Conservation (phyloP, 495 filamentous ascomycete species). For the Aspergillus sparsus region DNA sequence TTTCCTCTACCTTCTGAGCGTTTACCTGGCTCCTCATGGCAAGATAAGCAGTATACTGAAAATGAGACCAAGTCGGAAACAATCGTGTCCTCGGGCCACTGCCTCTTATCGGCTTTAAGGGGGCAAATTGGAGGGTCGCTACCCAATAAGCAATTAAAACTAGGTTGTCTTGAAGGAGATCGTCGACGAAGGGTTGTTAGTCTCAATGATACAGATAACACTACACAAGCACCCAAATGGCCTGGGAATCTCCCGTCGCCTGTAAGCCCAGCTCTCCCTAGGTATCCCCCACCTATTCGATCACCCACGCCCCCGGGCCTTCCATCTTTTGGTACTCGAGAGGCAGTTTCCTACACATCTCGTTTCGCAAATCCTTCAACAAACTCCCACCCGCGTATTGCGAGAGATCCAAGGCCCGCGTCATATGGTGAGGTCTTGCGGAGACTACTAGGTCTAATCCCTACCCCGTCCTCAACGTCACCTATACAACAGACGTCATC, state of each 20-base stretch:
- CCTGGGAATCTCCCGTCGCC: conserved; percentile 29
- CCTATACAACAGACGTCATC: conserved; percentile 10
- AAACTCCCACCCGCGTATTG: conserved; percentile 2
- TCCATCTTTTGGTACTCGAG: conserved; percentile 48
- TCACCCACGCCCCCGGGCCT: conserved; percentile 49
- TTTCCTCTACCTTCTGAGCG: conserved; percentile 21
- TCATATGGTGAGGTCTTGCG: conserved; percentile 32
- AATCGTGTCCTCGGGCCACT: conserved; percentile 25
- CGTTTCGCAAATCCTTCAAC: conserved; percentile 25
- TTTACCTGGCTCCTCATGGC: conserved; percentile 4
- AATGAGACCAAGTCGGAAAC: not conserved
- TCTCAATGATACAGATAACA: conserved; percentile 25
- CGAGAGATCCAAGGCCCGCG: not conserved
- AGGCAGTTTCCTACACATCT: conserved; percentile 40
- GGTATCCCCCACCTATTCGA: conserved; percentile 43
- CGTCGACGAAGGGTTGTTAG: conserved; percentile 25
- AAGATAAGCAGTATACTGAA: not conserved
- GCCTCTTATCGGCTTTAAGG: conserved; percentile 9
- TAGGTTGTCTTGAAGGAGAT: conserved; percentile 18
- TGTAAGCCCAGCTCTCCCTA: conserved; percentile 36
- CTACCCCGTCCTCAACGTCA: conserved; percentile 15
- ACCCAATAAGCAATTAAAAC: conserved; percentile 17
- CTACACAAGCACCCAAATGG: conserved; percentile 25
- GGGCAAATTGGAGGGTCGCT: conserved; percentile 15
- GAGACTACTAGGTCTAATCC: conserved; percentile 30